These are phyloP conservation scores for Cetradonia linearis DNA, from an alignment of 495 filamentous ascomycete genomes.

Conservation along the genomic window DNA sequence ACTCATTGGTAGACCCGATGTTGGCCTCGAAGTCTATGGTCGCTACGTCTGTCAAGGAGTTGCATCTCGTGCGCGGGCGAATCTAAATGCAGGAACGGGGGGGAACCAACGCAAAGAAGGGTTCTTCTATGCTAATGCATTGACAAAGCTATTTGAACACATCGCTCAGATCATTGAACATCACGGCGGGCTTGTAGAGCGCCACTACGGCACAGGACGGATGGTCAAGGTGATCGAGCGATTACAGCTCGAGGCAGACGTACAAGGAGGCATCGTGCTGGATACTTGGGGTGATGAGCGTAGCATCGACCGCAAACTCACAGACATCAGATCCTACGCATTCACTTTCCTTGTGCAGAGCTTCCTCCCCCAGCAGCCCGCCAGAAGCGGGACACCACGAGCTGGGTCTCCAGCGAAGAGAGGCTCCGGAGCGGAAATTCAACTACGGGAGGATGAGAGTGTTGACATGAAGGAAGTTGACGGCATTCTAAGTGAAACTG, in stretches of 20 bases:
- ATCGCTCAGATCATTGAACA: conserved; percentile 92
- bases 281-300: conserved; percentile 93
- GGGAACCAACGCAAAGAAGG: conserved; percentile 54
- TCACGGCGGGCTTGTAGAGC: conserved; percentile 79
- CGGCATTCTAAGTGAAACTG: conserved; percentile 71
- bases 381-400: conserved; percentile 41
- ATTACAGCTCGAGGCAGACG: conserved; percentile 85
- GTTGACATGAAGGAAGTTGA: conserved; percentile 95
- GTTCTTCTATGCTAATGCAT: conserved; percentile 83
- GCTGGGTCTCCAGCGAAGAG: conserved; percentile 55
- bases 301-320: conserved; percentile 70
- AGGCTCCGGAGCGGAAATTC: conserved; percentile 35
- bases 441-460: conserved; percentile 69
- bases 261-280: conserved; percentile 92
- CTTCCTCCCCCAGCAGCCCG: conserved; percentile 62
- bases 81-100: conserved; percentile 54
- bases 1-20: conserved; percentile 79
- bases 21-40: conserved; percentile 88
- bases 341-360: conserved; percentile 95
- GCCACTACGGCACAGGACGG: conserved; percentile 80
- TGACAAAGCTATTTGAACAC: conserved; percentile 92
- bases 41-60: conserved; percentile 92
- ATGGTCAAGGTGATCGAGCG: conserved; percentile 96
- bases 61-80: conserved; percentile 66
- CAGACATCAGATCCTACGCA: conserved; percentile 91